Evolutionary conservation across 2,329 filamentous ascomycete genomes (phyloP).

Genomic region (Pseudopyrenochaeta lycopersici): DNA sequence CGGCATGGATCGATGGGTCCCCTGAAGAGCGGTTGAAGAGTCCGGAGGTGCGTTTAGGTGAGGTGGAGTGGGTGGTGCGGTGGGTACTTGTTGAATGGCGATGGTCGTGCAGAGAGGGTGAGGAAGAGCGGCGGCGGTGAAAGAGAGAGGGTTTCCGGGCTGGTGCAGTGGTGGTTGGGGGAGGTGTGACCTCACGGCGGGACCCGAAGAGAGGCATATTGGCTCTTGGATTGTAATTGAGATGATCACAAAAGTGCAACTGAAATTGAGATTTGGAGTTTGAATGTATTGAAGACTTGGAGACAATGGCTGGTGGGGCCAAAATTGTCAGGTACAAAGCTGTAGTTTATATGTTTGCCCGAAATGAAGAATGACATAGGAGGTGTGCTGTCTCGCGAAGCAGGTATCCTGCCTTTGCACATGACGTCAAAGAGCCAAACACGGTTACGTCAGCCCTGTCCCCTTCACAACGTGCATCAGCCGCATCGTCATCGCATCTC

Average conservation of each 20-base stretch:
- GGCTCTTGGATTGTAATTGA: too few relatives aligned
- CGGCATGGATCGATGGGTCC: conserved; percentile 70
- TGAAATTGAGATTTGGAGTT: not conserved
- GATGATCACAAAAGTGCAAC: not conserved
- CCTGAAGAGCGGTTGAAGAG: conserved; percentile 58
- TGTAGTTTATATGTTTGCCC: too few relatives aligned
- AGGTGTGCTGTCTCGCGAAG: not conserved
- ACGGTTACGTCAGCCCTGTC: too few relatives aligned
- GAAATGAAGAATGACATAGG: conserved; percentile 7
- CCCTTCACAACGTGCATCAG: conserved; percentile 1
- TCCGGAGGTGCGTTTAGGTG: conserved; percentile 42
- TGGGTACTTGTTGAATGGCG: conserved; percentile 13
- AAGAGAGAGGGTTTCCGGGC: conserved; percentile 45
- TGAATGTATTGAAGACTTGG: not conserved
- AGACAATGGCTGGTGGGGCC: too few relatives aligned
- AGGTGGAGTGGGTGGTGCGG: conserved; percentile 29
- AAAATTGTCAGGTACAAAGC: too few relatives aligned
- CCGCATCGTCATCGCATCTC: conserved; percentile 14
- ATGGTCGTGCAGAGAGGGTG: conserved; percentile 36
- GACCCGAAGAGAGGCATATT: conserved; percentile 49
- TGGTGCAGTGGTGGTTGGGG: conserved; percentile 31
- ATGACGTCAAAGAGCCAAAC: conserved; percentile 34
- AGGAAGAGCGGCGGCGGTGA: conserved; percentile 47
- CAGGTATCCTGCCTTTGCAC: conserved; percentile 1
- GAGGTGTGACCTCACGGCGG: conserved; percentile 35